Base-by-base conservation (phyloP, 805 yeast genomes). In the Yarrowia alimentaria region DNA sequence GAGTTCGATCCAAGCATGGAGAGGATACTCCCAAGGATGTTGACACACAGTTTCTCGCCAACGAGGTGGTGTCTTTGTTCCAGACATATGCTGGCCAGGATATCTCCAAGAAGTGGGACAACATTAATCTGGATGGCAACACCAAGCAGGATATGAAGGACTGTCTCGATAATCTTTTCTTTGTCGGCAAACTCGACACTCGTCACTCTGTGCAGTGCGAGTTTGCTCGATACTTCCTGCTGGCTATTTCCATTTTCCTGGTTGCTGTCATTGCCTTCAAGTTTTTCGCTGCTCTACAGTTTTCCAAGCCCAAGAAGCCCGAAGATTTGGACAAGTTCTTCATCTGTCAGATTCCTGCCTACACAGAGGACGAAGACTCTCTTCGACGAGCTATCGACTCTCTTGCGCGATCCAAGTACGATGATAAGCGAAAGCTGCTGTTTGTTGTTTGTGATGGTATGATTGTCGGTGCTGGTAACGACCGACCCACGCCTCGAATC, bases 401-500 rank as follows among this genome's bases (percentile, higher is more conserved):
- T 7, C 57, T 79, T 43, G 81, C 82, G 12, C 69, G 80, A 18
- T 75, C 80, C 30, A 73, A 74, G 54, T 79, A 73, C 55, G 81
- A 81, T 32, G 80, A 78, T 60, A 76, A 78, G 52, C 78, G 80
- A 58, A 79, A 79, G 61, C 64, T 79, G 54, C 69, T 79, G 48
- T 62, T 78, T n/a, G 70, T 79, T 32, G 64, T 79, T 32, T 79
- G 84, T 64, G 84, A 79, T 58, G 84, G 84, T 60, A 64, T 77
- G 60, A 77, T 79, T 60, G 76, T 77, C 55, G 84, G 84, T 55
- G 72, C 80, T 12, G 83, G 83, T 24, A 79, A 79, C 60, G 82
- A 77, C 51, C 59, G 65, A 34, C 69, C 80, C 5, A 79, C 84
- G 1, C 83, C 83, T 0, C 77, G 78, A 14, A 75, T 79, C 55